phyloP scores from a whole-genome alignment of 306 rosid genomes.

The cucumber (Cucumis sativus) region Cucumber_9930_V3 NC_026658.2:549501-550000 shows the following conservation, averaged over 20 bases:
- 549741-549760: slow-evolving; percentile 34
- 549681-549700: slow-evolving; percentile 67
- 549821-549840: neutral
- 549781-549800: slow-evolving; percentile 30
- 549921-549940: neutral
- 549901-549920: neutral
- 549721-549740: slow-evolving; percentile 50
- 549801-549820: neutral
- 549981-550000: neutral
- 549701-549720: slow-evolving; percentile 71
- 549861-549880: neutral
- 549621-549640: slow-evolving; percentile 9
- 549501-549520: slow-evolving; percentile 3
- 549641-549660: slow-evolving; percentile 40
- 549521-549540: slow-evolving; percentile 25
- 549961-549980: neutral
- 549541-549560: slow-evolving; percentile 29
- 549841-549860: neutral
- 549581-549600: slow-evolving; percentile 2
- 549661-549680: slow-evolving; percentile 82
- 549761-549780: slow-evolving; percentile 70
- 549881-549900: neutral
- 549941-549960: neutral
- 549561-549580: slow-evolving; percentile 10
- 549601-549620: slow-evolving; percentile 9